These are phyloP conservation scores for Aaosphaeria arxii DNA, from an alignment of 2,329 filamentous ascomycete species.

Conservation along the genomic window DNA sequence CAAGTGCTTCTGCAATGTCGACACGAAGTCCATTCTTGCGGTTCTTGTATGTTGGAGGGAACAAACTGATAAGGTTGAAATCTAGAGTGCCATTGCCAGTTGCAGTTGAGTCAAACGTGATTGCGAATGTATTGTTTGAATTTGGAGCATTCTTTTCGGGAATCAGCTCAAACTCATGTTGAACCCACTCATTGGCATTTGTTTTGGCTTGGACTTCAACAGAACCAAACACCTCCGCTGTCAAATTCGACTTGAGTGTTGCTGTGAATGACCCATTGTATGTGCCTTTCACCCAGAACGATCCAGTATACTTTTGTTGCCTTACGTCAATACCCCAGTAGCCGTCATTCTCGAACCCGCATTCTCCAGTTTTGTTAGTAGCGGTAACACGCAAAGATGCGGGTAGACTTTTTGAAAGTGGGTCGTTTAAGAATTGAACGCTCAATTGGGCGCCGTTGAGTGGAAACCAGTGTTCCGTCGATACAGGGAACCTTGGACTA, in stretches of 20 bases:
- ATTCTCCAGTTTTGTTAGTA: conserved; percentile 23
- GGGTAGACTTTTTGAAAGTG: conserved; percentile 45
- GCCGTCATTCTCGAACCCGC: conserved; percentile 50
- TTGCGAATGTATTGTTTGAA: conserved; percentile 51
- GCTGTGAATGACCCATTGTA: conserved; percentile 38
- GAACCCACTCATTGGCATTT: conserved; percentile 33
- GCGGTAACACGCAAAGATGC: conserved; percentile 38
- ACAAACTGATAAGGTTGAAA: conserved; percentile 53
- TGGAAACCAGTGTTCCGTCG: conserved; percentile 19
- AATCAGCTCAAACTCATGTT: conserved; percentile 40
- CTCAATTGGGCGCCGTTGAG: conserved; percentile 33
- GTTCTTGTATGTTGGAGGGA: conserved; percentile 54
- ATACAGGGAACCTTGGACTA: conserved; percentile 15
- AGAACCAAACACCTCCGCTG: conserved; percentile 41
- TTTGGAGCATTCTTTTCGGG: conserved; percentile 39
- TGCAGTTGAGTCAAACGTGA: conserved; percentile 48
- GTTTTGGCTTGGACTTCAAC: conserved; percentile 26
- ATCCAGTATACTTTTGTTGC: conserved; percentile 48
- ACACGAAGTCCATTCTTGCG: conserved; percentile 51
- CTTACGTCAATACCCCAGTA: conserved; percentile 53
- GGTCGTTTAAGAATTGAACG: conserved; percentile 38
- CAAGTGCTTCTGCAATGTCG: conserved; percentile 49
- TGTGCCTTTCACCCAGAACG: conserved; percentile 46
- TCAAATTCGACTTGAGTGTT: conserved; percentile 39
- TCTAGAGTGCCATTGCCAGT: conserved; percentile 21